Evolutionary conservation across 495 filamentous ascomycete genomes (phyloP).

Genomic region (Xylona heveae): DNA sequence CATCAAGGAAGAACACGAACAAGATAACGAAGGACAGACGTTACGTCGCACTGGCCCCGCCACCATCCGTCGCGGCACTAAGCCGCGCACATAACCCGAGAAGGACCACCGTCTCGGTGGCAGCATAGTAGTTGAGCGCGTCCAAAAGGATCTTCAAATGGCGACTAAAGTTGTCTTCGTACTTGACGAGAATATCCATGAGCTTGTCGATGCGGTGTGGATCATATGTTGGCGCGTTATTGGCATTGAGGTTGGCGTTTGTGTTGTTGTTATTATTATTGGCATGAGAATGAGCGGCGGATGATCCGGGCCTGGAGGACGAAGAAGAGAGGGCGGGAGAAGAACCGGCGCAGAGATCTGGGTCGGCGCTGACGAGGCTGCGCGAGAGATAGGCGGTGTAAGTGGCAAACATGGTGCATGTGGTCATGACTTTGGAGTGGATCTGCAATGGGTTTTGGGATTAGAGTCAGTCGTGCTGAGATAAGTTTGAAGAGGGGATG

Average conservation of each 20-base stretch:
- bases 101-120: constrained; percentile 89
- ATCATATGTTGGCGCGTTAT: constrained; percentile 22
- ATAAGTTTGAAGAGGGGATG: constrained; percentile 1
- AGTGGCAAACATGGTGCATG: constrained; percentile 77
- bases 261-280: constrained; percentile 2
- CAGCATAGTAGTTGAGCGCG: constrained; percentile 87
- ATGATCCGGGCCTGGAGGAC: background rate
- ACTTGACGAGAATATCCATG: constrained; percentile 63
- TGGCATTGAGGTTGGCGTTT: constrained; percentile 11
- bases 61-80: constrained; percentile 52
- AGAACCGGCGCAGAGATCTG: constrained; percentile 21
- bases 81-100: constrained; percentile 63
- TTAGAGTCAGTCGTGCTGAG: constrained; percentile 8
- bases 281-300: too few relatives aligned
- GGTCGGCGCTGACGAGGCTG: constrained; percentile 56
- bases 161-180: constrained; percentile 76
- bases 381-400: constrained; percentile 65
- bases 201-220: constrained; percentile 53
- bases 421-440: constrained; percentile 83
- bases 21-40: too few relatives aligned
- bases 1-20: too few relatives aligned
- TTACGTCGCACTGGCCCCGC: constrained; percentile 13
- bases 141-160: constrained; percentile 85
- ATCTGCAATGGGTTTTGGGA: constrained; percentile 48
- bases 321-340: constrained; percentile 2